Evolutionary conservation across 73 alveolate species (phyloP).

Genomic region (Stentor roeselii): DNA sequence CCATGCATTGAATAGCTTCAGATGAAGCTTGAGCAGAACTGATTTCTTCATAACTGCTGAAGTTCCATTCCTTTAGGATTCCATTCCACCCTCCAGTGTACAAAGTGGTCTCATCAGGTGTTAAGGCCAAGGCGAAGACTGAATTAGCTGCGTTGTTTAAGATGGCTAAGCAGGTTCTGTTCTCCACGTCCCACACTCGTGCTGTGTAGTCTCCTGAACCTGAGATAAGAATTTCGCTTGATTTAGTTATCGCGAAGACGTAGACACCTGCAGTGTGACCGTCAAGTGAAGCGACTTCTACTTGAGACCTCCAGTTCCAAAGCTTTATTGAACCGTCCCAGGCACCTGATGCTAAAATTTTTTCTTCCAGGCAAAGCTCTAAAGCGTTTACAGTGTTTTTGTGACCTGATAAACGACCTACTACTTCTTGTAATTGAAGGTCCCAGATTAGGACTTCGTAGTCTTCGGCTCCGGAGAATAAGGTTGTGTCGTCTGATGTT

Average conservation of each 20-base stretch:
- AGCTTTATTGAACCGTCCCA: background rate
- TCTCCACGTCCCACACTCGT: background rate
- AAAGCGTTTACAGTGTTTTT: background rate
- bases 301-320: background rate
- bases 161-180: background rate
- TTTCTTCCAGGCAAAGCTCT: background rate
- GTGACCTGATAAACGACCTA: background rate
- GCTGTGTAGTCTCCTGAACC: background rate
- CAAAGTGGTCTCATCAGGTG: background rate
- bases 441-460: background rate
- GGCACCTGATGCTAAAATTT: background rate
- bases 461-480: slow-evolving; percentile 15
- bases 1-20: background rate
- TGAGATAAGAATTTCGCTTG: background rate
- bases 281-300: background rate
- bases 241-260: background rate
- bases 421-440: background rate
- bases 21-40: background rate
- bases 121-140: background rate
- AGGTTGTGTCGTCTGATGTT: background rate
- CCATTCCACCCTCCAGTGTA: background rate
- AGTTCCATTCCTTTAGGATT: background rate
- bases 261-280: slow-evolving; percentile 5
- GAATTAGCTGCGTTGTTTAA: background rate
- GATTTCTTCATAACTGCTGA: background rate